Conservation (phyloP, 352 stramenopile genomes). For the Globisporangium cederbergense region DNA sequence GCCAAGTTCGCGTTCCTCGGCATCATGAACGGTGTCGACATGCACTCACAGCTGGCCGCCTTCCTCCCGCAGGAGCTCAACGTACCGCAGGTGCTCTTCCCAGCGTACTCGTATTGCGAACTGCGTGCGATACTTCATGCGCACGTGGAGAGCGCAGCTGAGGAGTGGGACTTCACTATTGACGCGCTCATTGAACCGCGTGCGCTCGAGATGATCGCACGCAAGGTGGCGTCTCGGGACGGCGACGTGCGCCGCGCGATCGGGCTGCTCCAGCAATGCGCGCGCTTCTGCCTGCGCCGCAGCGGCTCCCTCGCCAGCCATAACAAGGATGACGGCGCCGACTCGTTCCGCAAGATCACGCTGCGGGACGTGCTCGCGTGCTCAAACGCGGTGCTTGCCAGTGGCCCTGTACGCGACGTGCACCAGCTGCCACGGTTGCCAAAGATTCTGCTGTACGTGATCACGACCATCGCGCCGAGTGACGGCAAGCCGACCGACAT, state of each 20-base stretch:
- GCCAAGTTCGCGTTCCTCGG: slow-evolving; percentile 46
- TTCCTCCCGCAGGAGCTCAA: slow-evolving; percentile 28
- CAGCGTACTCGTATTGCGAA: slow-evolving; percentile 52
- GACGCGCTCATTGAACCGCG: slow-evolving; percentile 32
- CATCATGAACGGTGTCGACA: slow-evolving; percentile 76
- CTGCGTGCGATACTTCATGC: slow-evolving; percentile 43
- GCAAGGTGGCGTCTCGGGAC: slow-evolving; percentile 63
- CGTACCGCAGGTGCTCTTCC: slow-evolving; percentile 50
- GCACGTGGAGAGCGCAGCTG: slow-evolving; percentile 28
- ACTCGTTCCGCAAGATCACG: slow-evolving; percentile 20
- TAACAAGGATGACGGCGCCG: not conserved
- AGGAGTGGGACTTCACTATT: not conserved
- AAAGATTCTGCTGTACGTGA: slow-evolving; percentile 64
- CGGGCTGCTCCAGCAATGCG: slow-evolving; percentile 56
- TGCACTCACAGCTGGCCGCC: slow-evolving; percentile 49
- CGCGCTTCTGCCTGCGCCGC: slow-evolving; percentile 34
- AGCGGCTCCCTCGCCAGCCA: not conserved
- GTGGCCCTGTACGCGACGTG: slow-evolving; percentile 46
- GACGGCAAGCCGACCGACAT: slow-evolving; percentile 35
- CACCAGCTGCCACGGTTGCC: slow-evolving; percentile 57
- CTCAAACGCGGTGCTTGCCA: slow-evolving; percentile 33
- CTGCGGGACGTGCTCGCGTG: slow-evolving; percentile 39
- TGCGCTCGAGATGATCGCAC: slow-evolving; percentile 60
- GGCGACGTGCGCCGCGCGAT: slow-evolving; percentile 62
- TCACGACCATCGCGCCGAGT: slow-evolving; percentile 49